Evolutionary conservation across 352 stramenopile species (phyloP), one percentile per base, ranked within the genome.

Genomic region (Aphanomyces astaci): DNA sequence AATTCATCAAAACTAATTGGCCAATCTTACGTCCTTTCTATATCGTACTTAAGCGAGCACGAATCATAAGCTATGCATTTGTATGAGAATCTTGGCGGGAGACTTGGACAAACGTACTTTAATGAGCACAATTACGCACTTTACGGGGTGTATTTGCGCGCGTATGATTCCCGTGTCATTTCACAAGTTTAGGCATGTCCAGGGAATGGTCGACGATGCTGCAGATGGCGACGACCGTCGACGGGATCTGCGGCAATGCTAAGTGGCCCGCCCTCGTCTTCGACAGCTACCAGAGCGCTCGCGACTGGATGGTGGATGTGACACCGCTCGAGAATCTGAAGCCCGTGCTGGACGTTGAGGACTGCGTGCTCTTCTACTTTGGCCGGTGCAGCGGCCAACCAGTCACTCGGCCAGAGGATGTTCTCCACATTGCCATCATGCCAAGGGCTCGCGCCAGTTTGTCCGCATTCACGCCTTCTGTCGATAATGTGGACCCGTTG

Each of bases 291-390:
- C 62, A 68, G 17, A 27, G 27, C n/a, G 62, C 62, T 2, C 24
- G 49, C 32, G 62, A 68, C 13, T 68, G 62, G 62, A 27, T 68
- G 28, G 39, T 68, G 71, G 84, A 92, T 33, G 43, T 82, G 46
- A 73, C 53, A 48, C 39, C 63, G 3, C 59, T 92, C 28, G 74
- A 78, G 24, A 54, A 51, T 11, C 32, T n/a, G 40, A 88, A 89
- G 52, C 81, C 81, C 3, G 75, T 69, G 66, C 72, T 89, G n/a
- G 78, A 88, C 59, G 39, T 27, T 2, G 86, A 92, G 57, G 84
- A 94, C 68, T 76, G 77, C 67, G 67, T 94, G n/a, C 62, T 94
- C 45, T 86, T 84, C 70, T 92, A 92, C 75, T 89, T 94, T 52
- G 86, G 86, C 48, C 62, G 62, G 24, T 59, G 51, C 36, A 43